Base-by-base conservation (phyloP, 441 rosid genomes). In the Erysimum pusillum region DNA sequence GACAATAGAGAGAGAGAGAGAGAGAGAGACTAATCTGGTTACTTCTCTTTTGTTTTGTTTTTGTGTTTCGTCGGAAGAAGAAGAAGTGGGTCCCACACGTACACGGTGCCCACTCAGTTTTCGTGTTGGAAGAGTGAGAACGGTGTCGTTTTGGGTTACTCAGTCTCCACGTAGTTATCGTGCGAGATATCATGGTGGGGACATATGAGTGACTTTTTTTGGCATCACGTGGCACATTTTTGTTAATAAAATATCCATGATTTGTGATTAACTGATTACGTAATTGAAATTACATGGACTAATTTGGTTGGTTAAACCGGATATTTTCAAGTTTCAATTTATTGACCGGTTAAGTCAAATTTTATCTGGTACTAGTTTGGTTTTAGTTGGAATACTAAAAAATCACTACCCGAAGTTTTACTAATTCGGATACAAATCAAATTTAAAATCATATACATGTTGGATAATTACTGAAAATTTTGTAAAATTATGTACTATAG, bases 61-160 rank as follows among this genome's bases (percentile, higher is more conserved):
- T 36, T 61, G 22, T 61, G 53, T 38, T 73, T 67, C 70, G 74
- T 73, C 69, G 69, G 77, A 54, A 22, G 77, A 59, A 36, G 63
- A 41, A 17, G 71, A 48, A 15, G 62, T 67, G 70, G 81, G 81
- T 44, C 81, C 81, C 31, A 73, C 65, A 53, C 75, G 61, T 6
- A 78, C 81, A 73, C 81, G 71, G 74, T 42, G 78, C 81, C 81
- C 81, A 78, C 81, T 78, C 81, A 53, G 78, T 62, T 53, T 67
- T 67, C 78, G 71, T 73, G 78, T 39, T 28, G 3, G 48, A 36
- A 18, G 22, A 2, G 1, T 42, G 46, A 0, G 7, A 35, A 73
- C 78, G 74, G 36, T 53, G 46, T 67, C 81, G 81, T 73, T 60
- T 73, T n/a, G 1, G 39, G 6, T 1, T 28, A 9, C 57, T 39